Percentiles rank a stretch among this genome's conserved stretches.
Evolutionary conservation across 1,139 yeast genomes (phyloP).

Genomic region (Hanseniaspora sp.): DNA sequence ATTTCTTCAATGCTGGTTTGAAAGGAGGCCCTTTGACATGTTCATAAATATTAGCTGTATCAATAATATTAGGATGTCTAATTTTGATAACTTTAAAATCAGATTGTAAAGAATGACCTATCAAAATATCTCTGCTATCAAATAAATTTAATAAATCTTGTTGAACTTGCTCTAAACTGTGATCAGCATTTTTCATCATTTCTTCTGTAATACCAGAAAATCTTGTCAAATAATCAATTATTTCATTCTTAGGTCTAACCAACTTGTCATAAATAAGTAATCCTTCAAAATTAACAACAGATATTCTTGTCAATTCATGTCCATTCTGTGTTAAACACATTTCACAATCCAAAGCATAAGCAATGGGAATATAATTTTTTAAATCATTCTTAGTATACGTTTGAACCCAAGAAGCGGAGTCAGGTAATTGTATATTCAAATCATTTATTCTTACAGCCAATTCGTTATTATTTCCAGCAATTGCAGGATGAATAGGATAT

Average conservation of each 20-base stretch:
- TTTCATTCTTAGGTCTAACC: slow-evolving; percentile 65
- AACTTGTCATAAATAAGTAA: slow-evolving; percentile 55
- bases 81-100: slow-evolving; percentile 52
- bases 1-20: slow-evolving; percentile 64
- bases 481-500: slow-evolving; percentile 50
- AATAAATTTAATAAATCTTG: slow-evolving; percentile 37
- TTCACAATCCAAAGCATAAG: slow-evolving; percentile 85
- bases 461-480: slow-evolving; percentile 19
- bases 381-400: slow-evolving; percentile 31
- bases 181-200: slow-evolving; percentile 48
- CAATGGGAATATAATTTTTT: slow-evolving; percentile 41
- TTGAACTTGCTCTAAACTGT: slow-evolving; percentile 60
- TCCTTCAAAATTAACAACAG: slow-evolving; percentile 55
- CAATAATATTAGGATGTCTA: slow-evolving; percentile 56
- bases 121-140: slow-evolving; percentile 43
- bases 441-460: slow-evolving; percentile 15
- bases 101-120: slow-evolving; percentile 66
- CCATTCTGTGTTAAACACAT: slow-evolving; percentile 63
- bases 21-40: slow-evolving; percentile 71
- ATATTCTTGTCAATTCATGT: slow-evolving; percentile 63
- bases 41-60: slow-evolving; percentile 54
- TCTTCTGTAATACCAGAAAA: slow-evolving; percentile 83
- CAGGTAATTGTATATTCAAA: background rate
- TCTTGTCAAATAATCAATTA: slow-evolving; percentile 66
- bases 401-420: slow-evolving; percentile 42